phyloP scores from a whole-genome alignment of 106 monocot species.

The Dioscorea dumetorum region DNA sequence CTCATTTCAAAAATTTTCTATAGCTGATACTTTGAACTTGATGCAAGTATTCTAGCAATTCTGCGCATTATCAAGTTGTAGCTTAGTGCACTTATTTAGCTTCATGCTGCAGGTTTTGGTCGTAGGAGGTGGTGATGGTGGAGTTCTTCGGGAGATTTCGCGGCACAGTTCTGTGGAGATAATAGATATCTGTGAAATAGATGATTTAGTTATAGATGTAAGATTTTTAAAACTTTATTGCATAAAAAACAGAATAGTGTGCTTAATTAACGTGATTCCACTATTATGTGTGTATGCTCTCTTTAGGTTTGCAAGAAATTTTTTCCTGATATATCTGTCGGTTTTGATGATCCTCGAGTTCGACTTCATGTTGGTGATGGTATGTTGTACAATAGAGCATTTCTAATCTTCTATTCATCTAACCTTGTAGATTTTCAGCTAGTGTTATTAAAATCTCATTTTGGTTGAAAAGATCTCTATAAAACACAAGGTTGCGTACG shows the following conservation, averaged over 20 bases:
- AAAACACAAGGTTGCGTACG: background rate
- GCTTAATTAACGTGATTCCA: background rate
- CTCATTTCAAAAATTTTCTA: no score
- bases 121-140: conserved; percentile 66
- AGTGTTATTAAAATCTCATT: no score
- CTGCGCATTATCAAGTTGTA: background rate
- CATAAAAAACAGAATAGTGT: background rate
- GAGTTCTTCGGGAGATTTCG: conserved; percentile 51
- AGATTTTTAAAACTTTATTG: conserved; percentile 2
- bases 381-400: conserved; percentile 17
- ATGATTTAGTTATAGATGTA: conserved; percentile 61
- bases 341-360: conserved; percentile 97
- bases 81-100: background rate
- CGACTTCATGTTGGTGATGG: conserved; percentile 91
- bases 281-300: background rate
- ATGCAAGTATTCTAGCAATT: no score
- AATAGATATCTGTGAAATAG: conserved; percentile 72
- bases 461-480: background rate
- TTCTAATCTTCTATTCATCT: no score
- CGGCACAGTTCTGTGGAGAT: conserved; percentile 44
- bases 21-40: no score
- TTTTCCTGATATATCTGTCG: conserved; percentile 77
- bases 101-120: conserved; percentile 44
- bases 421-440: background rate
- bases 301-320: conserved; percentile 71